These are phyloP conservation scores for Monilinia vaccinii-corymbosi DNA, from an alignment of 2,329 filamentous ascomycete species.

Conservation along the genomic window DNA sequence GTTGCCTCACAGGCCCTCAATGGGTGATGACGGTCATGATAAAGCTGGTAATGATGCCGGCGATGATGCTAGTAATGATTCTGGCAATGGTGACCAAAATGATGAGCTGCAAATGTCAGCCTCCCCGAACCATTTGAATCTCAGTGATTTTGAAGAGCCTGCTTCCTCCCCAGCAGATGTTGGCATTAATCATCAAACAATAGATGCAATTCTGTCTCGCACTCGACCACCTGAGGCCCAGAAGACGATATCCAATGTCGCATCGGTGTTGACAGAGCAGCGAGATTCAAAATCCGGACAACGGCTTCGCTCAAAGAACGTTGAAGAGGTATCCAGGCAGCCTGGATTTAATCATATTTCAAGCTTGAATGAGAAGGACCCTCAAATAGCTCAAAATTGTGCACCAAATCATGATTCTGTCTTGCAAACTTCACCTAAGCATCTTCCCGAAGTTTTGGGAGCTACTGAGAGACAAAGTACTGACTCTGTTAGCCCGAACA, in stretches of 20 bases:
- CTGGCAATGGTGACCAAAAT: background rate
- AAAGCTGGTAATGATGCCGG: background rate
- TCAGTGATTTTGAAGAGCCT: slow-evolving; percentile 9
- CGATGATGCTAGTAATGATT: background rate
- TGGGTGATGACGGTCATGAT: background rate
- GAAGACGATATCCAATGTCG: background rate
- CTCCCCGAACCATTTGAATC: background rate
- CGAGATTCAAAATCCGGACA: background rate
- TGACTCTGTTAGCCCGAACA: background rate
- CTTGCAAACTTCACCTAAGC: background rate
- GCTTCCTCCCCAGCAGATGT: slow-evolving; percentile 12
- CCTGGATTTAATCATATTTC: background rate
- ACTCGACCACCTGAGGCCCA: background rate
- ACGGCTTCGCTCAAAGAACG: background rate
- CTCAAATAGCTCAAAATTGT: background rate
- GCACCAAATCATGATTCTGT: background rate
- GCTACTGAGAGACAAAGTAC: background rate
- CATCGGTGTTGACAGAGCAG: background rate
- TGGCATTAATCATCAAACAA: slow-evolving; percentile 18
- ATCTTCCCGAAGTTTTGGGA: background rate
- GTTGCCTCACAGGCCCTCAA: background rate
- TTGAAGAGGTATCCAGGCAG: background rate
- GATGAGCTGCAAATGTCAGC: background rate
- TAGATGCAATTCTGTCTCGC: slow-evolving; percentile 17
- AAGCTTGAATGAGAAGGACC: background rate